Base-by-base conservation (phyloP, 805 yeast species). In the Candida lessepsii region DNA sequence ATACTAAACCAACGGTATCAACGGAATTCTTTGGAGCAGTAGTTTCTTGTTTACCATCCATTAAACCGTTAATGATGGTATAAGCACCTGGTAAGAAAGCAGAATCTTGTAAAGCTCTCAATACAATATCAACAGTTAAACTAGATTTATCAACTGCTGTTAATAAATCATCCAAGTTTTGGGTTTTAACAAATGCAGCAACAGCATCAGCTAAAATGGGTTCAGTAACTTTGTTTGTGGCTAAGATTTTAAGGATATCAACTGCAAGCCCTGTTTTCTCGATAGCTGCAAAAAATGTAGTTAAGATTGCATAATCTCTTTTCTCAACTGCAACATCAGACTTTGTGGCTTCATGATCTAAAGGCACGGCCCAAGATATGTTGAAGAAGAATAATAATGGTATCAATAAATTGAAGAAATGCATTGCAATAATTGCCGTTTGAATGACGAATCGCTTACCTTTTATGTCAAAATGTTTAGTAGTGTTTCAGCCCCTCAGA, bases 71-170 rank as follows among this genome's bases (percentile, higher is more conserved):
- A 37, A 52, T 20, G 21, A 52, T 42, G 10, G 44, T 30, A 35
- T 46, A 52, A 29, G 35, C 35, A 26, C 54, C 56, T 5, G 52
- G 53, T 35, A 52, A 46, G 39, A 52, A 47, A 3, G 25, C 28
- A 5, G 48, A 17, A 28, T 48, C 51, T 30, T 40, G 44, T 24
- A 51, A 41, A 13, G 50, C 52, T 35, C 26, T 35, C 11, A 50
- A 32, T 8, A 56, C 50, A 34, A 60, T 47, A 38, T 60, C 64
- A 32, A 57, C 50, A 3, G 55, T 56, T 32, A 59, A 50, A 7
- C 54, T 54, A 8, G 63, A 57, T 23, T 53, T 42, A 32, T 57
- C 63, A 17, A 57, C 58, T 4, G 58, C 51, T 17, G 25, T 27
- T 29, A 60, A 47, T 18, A 60, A 41, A 34, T 46, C 48, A 2